Evolutionary conservation across 2,329 filamentous ascomycete species (phyloP), one percentile per base, ranked within the genome.

Genomic region (Tolypocladium pustulatum): DNA sequence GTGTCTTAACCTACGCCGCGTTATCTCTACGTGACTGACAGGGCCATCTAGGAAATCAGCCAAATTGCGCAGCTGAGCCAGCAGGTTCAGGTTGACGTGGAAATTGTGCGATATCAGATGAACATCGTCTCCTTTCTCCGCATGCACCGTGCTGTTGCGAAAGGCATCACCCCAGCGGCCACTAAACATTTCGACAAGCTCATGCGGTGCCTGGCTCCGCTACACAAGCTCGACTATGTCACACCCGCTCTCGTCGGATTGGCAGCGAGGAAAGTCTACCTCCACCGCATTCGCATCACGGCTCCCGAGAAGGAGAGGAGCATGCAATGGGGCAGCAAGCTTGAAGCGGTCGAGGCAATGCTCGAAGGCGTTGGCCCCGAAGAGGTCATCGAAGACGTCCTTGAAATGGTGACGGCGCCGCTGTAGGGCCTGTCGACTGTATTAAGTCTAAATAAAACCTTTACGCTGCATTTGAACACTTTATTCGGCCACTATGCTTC

Each of bases 291-390:
- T 37, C 73, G 82, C 17, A 81, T 97, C 58, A 84, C 88, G 0
- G 73, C 75, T 1, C 81, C 90, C 1, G 81, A 84, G 61, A 83
- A 85, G 59, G 94, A 97, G 75, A 81, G 91, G 54, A 97, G 91
- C 70, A 81, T 96, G 77, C 90, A 96, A 71, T 99, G 95, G 85
- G 94, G 94, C 0, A 97, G 93, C 71, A 85, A 88, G 57, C 64
- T 88, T 0, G 78, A 81, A 36, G 88, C 89, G 4, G 83, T 97
- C 1, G 78, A 82, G 62, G 78, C 81, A 20, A 65, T 91, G 55
- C 73, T 97, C 2, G 83, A 87, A 37, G 82, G 76, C 7, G 69
- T 87, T 12, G 79, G 80, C 0, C 78, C 83, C 0, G 84, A 87
- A 63, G 81, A 84, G 49, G 80, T 89, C 3, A 78, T 89, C 43